phyloP scores from a whole-genome alignment of 78 protist genomes.

The Bodo saltans region DNA sequence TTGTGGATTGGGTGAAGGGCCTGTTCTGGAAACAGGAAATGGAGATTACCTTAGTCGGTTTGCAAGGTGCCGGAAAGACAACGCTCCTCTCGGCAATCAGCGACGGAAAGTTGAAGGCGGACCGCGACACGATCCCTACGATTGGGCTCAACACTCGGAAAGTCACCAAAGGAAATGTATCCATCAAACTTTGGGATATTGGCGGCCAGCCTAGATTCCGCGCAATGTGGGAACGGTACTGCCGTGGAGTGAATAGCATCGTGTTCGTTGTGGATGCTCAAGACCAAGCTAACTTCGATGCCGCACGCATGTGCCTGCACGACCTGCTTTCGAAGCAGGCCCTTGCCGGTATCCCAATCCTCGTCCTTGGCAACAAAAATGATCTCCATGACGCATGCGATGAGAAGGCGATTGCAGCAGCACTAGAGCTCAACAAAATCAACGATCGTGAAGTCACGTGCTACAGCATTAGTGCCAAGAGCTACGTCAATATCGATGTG shows the following conservation, averaged over 20 bases:
- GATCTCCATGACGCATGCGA: slow-evolving; percentile 73
- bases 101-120: slow-evolving; percentile 15
- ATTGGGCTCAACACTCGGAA: slow-evolving; percentile 92
- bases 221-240: slow-evolving; percentile 95
- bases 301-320: slow-evolving; percentile 64
- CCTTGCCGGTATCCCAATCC: slow-evolving; percentile 83
- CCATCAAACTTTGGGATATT: slow-evolving; percentile 86
- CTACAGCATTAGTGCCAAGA: slow-evolving; percentile 84
- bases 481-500: slow-evolving; percentile 77
- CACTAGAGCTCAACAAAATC: slow-evolving; percentile 48
- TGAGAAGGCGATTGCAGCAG: slow-evolving; percentile 37
- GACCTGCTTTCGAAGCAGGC: slow-evolving; percentile 81
- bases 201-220: slow-evolving; percentile 96
- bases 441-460: slow-evolving; percentile 81
- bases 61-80: slow-evolving; percentile 92
- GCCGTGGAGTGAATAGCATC: slow-evolving; percentile 89
- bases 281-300: slow-evolving; percentile 58
- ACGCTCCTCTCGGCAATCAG: slow-evolving; percentile 71
- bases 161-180: slow-evolving; percentile 61
- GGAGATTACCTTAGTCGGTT: slow-evolving; percentile 94
- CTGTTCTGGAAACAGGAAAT: slow-evolving; percentile 84
- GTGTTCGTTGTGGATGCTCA: slow-evolving; percentile 92
- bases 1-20: slow-evolving; percentile 26
- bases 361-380: slow-evolving; percentile 94
- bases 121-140: slow-evolving; percentile 90